Conservation (phyloP, 306 rosid species). For the Mimosa bimucronata region DNA sequence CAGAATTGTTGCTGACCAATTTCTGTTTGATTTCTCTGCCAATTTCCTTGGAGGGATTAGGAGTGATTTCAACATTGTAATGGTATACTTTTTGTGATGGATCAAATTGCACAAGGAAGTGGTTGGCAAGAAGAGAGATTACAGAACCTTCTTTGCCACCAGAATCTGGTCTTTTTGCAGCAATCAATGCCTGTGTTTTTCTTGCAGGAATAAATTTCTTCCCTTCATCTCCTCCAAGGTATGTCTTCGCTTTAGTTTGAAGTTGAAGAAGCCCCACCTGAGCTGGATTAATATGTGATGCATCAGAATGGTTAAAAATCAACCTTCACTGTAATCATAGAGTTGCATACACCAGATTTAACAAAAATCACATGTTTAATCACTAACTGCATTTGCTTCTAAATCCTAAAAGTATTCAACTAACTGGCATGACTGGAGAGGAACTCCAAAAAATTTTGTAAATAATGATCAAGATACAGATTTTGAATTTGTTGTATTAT, state of each 20-base stretch:
- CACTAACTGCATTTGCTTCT: neutral
- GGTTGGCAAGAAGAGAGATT: constrained; percentile 88
- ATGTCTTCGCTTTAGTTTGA: constrained; percentile 44
- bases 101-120: constrained; percentile 84
- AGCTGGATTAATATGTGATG: constrained; percentile 46
- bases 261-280: constrained; percentile 52
- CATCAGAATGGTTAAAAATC: constrained; percentile 28
- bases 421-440: neutral
- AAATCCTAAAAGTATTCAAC: neutral
- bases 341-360: neutral
- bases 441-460: neutral
- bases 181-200: constrained; percentile 59
- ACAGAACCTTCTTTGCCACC: constrained; percentile 91
- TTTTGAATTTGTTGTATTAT: constrained; percentile 4
- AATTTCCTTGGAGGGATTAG: constrained; percentile 86
- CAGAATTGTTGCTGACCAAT: constrained; percentile 66
- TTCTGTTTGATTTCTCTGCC: constrained; percentile 83
- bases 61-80: constrained; percentile 93
- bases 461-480: neutral
- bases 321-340: neutral
- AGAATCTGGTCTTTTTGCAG: constrained; percentile 90
- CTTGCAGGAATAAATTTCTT: constrained; percentile 51
- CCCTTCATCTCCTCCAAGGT: constrained; percentile 55
- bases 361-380: neutral
- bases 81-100: constrained; percentile 73